These are phyloP conservation scores for Cyclostephanos invisitatus DNA, from an alignment of 108 stramenopile species.

Conservation along the genomic window DNA sequence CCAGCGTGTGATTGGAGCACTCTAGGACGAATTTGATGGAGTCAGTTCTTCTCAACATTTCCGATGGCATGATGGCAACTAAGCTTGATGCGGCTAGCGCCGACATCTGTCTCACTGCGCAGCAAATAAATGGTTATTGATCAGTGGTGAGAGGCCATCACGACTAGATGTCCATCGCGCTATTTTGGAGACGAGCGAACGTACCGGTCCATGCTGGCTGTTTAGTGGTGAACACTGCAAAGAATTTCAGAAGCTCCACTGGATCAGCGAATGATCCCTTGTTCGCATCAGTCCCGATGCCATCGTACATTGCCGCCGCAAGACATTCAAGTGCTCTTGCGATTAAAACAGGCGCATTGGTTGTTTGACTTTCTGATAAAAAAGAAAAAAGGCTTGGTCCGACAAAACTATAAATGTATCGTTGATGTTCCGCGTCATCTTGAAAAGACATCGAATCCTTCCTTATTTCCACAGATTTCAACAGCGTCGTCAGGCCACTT, in stretches of 20 bases:
- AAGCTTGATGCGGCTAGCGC: conserved; percentile 55
- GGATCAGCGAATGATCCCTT: conserved; percentile 13
- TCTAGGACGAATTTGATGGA: conserved; percentile 45
- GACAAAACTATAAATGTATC: conserved; percentile 27
- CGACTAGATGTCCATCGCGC: not conserved
- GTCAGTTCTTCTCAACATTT: conserved; percentile 45
- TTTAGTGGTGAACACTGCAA: conserved; percentile 24
- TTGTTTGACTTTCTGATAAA: conserved; percentile 15
- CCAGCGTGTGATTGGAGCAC: conserved; percentile 49
- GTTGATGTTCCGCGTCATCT: conserved; percentile 21
- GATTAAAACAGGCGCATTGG: conserved; percentile 62
- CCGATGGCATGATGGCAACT: conserved; percentile 40
- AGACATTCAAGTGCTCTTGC: conserved; percentile 72
- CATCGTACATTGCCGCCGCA: conserved; percentile 58
- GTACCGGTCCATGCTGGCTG: conserved; percentile 42
- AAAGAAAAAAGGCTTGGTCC: conserved; percentile 42
- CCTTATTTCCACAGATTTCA: conserved; percentile 38
- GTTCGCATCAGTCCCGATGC: conserved; percentile 38
- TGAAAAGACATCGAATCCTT: conserved; percentile 12
- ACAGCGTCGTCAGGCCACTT: conserved; percentile 43
- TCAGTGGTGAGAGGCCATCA: not conserved
- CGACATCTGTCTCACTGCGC: conserved; percentile 53
- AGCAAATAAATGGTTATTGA: not conserved
- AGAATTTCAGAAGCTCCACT: conserved; percentile 24
- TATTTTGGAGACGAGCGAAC: conserved; percentile 56